Conservation (phyloP, 176 grass and related monocot genomes). For the Rhynchospora pubera region DNA sequence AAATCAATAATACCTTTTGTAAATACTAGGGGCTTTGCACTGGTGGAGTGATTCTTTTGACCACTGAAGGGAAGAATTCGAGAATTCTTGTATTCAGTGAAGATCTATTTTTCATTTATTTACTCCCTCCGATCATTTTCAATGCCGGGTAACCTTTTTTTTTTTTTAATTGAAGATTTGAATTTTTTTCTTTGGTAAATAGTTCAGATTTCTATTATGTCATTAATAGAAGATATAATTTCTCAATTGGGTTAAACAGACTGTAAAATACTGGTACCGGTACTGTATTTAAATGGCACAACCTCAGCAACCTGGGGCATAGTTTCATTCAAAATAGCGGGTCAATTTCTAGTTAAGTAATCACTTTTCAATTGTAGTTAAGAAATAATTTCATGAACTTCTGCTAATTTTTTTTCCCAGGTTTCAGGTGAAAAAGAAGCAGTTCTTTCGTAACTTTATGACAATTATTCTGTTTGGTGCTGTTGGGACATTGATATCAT, state of each 20-base stretch:
- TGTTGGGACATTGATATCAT: slow-evolving; percentile 75
- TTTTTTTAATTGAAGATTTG: slow-evolving; percentile 4
- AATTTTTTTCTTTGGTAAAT: not conserved
- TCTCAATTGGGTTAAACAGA: not conserved
- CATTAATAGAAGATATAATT: not conserved
- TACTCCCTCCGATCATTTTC: slow-evolving; percentile 78
- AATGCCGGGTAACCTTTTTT: slow-evolving; percentile 63
- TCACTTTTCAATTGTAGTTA: not conserved
- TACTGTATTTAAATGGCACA: not conserved
- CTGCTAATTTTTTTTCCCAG: slow-evolving; percentile 19
- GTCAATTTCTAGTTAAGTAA: not conserved
- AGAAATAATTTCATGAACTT: not conserved
- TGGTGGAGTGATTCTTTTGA: slow-evolving; percentile 50
- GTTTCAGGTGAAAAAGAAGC: slow-evolving; percentile 95
- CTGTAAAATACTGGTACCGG: not conserved
- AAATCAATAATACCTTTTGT: not conserved
- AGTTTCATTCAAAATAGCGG: not conserved
- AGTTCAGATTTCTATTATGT: not conserved
- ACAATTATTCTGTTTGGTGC: slow-evolving; percentile 72
- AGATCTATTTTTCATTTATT: slow-evolving; percentile 79
- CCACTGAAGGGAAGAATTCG: slow-evolving; percentile 47
- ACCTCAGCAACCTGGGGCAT: not conserved
- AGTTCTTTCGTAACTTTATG: slow-evolving; percentile 77
- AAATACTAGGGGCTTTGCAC: slow-evolving; percentile 54
- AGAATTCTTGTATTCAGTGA: slow-evolving; percentile 60